These are phyloP conservation scores for Blastobotrys serpentis DNA, from an alignment of 1,139 yeast species.

Conservation along the genomic window DNA sequence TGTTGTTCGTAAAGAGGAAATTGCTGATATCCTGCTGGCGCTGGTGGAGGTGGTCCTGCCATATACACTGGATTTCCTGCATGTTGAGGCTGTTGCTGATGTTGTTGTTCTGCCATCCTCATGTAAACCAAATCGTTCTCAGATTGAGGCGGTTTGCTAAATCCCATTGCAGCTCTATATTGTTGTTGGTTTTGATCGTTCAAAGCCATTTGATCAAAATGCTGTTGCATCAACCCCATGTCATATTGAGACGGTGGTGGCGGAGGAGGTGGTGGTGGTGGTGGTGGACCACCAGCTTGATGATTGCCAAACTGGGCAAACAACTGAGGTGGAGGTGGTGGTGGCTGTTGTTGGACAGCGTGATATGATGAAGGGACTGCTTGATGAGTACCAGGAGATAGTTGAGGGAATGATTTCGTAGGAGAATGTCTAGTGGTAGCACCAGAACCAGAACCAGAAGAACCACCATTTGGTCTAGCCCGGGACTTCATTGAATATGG, in stretches of 20 bases:
- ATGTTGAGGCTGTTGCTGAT: not conserved
- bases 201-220: slow-evolving; percentile 22
- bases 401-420: slow-evolving; percentile 4
- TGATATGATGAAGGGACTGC: not conserved
- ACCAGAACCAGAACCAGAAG: not conserved
- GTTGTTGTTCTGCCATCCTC: slow-evolving; percentile 2
- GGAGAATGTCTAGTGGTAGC: slow-evolving; percentile 9
- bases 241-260: slow-evolving; percentile 9
- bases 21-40: slow-evolving; percentile 17
- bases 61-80: slow-evolving; percentile 7
- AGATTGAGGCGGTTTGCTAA: not conserved
- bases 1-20: slow-evolving; percentile 18
- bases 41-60: slow-evolving; percentile 12
- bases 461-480: not conserved
- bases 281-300: slow-evolving; percentile 10
- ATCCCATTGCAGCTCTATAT: slow-evolving; percentile 11
- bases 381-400: slow-evolving; percentile 2
- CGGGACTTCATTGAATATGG: slow-evolving; percentile 7
- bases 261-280: slow-evolving; percentile 9
- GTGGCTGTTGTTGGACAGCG: slow-evolving; percentile 5
- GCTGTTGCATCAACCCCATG: slow-evolving; percentile 17
- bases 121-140: slow-evolving; percentile 8
- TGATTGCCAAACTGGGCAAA: slow-evolving; percentile 1
- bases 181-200: slow-evolving; percentile 13
- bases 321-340: slow-evolving; percentile 11